Evolutionary conservation across 2,329 filamentous ascomycete genomes (phyloP), one percentile per base, ranked within the genome.

Genomic region (Dryadomyces quercivorus): DNA sequence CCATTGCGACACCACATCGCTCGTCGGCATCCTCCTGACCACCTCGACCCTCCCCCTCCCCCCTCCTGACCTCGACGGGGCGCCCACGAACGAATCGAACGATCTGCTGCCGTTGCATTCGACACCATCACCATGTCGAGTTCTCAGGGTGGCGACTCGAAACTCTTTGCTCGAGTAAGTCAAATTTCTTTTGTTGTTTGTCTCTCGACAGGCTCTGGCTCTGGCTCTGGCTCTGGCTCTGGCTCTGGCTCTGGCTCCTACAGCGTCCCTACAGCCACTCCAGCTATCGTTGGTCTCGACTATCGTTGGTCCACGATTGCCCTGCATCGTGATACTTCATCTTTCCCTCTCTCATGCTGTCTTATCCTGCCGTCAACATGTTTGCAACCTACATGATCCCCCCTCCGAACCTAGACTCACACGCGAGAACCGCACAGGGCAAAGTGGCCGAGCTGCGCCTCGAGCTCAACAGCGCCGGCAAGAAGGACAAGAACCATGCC

Each of bases 401-500:
- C 44, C 66, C 70, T 60, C 62, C 43, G 3, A 15, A 18, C 22
- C 5, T 43, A 5, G 34, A 63, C 67, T 73, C 67, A 72, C 72
- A 70, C 70, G 76, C 81, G 70, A 80, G 73, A 68, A 69, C 70
- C 68, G 64, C 72, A 75, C 87, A 98, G 93, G 93, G 93, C 78
- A 98, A 98, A 80, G 93, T 97, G 61, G 91, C 92, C 59, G 93
- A 98, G 80, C 78, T 98, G 67, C 89, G 93, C 69, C 82, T 87
- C 68, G 93, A 98, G 58, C 81, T 98, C 67, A 91, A 90, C 71
- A 88, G 85, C 70, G 90, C 90, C 67, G 86, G 88, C 61, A 96
- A 95, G 77, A 98, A 97, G 75, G 93, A 98, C 75, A 97, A 96
- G 80, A 95, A 94, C 72, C 86, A 89, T 72, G 80, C 85, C 47